These are phyloP conservation scores for Scheffersomyces titani DNA, from an alignment of 1,139 yeast genomes.

Conservation along the genomic window DNA sequence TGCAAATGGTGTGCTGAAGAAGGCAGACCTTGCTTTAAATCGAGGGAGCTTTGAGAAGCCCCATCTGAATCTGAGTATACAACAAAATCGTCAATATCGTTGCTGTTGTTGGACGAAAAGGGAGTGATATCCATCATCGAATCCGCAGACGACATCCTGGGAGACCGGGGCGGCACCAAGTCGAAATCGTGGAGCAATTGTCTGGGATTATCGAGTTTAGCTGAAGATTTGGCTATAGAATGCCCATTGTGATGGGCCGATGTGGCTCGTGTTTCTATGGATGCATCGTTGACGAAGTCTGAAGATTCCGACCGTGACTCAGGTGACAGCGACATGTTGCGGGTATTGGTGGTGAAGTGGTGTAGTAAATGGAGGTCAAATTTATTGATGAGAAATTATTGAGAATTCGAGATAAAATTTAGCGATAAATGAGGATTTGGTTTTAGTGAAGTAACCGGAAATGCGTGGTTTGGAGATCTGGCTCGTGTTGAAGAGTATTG, in stretches of 20 bases:
- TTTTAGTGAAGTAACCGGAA: too few species aligned
- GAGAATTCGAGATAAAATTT: not conserved
- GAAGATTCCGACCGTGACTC: not conserved
- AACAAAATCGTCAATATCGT: constrained; percentile 31
- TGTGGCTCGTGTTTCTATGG: not conserved
- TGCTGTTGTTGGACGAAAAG: constrained; percentile 15
- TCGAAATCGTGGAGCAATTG: constrained; percentile 4
- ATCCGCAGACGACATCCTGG: constrained; percentile 19
- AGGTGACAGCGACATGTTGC: not conserved
- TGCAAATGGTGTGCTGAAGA: constrained; percentile 3
- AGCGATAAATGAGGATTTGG: not conserved
- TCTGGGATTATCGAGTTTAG: not conserved
- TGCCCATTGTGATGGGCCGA: not conserved
- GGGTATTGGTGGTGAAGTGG: not conserved
- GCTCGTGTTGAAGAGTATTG: not conserved
- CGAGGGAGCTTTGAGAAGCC: constrained; percentile 36
- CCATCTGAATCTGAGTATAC: constrained; percentile 43
- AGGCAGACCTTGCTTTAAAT: constrained; percentile 3
- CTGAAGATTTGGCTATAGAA: not conserved
- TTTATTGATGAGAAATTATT: not conserved
- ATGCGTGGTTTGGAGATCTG: not conserved
- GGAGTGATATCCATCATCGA: constrained; percentile 24
- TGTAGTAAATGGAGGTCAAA: not conserved
- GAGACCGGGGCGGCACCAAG: constrained; percentile 23
- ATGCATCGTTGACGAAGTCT: not conserved